Evolutionary conservation across 768 basidiomycete species (phyloP).

Genomic region (Boletus insuetus): DNA sequence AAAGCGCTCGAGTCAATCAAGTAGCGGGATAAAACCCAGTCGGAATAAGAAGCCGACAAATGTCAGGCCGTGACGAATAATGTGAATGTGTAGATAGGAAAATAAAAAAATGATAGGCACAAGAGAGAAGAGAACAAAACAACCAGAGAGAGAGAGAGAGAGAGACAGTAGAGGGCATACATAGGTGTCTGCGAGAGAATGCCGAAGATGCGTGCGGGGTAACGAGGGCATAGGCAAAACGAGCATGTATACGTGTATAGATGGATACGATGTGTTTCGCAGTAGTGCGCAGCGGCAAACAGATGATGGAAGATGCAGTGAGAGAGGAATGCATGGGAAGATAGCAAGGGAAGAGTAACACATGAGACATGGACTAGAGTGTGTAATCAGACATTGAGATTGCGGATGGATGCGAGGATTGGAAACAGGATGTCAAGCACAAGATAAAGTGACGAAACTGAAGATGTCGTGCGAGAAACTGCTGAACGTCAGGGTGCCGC

Average conservation of each 20-base stretch:
- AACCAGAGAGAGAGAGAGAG: slow-evolving; percentile 10
- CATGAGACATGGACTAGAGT: slow-evolving; percentile 37
- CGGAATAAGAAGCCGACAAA: slow-evolving; percentile 29
- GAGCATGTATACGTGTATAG: slow-evolving; percentile 33
- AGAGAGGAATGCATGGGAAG: slow-evolving; percentile 32
- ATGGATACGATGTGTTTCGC: slow-evolving; percentile 37
- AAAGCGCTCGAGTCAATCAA: slow-evolving; percentile 28
- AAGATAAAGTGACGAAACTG: slow-evolving; percentile 25
- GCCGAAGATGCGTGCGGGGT: slow-evolving; percentile 19
- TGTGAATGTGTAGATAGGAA: slow-evolving; percentile 29
- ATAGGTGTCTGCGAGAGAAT: slow-evolving; percentile 22
- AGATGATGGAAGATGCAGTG: slow-evolving; percentile 20
- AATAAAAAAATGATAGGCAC: slow-evolving; percentile 26
- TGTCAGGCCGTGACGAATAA: slow-evolving; percentile 26
- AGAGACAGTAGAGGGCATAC: slow-evolving; percentile 23
- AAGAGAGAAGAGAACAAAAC: slow-evolving; percentile 23
- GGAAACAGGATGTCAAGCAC: slow-evolving; percentile 38
- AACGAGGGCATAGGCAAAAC: slow-evolving; percentile 30
- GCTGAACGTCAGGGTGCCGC: slow-evolving; percentile 11
- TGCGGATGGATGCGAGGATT: slow-evolving; percentile 32
- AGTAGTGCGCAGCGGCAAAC: slow-evolving; percentile 31
- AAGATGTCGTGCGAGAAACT: slow-evolving; percentile 22
- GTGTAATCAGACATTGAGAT: slow-evolving; percentile 40
- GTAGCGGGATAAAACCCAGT: slow-evolving; percentile 12
- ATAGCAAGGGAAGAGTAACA: slow-evolving; percentile 39